phyloP scores from a whole-genome alignment of 371 early-diverging fungal genomes.

The Mucor irregularis region DNA sequence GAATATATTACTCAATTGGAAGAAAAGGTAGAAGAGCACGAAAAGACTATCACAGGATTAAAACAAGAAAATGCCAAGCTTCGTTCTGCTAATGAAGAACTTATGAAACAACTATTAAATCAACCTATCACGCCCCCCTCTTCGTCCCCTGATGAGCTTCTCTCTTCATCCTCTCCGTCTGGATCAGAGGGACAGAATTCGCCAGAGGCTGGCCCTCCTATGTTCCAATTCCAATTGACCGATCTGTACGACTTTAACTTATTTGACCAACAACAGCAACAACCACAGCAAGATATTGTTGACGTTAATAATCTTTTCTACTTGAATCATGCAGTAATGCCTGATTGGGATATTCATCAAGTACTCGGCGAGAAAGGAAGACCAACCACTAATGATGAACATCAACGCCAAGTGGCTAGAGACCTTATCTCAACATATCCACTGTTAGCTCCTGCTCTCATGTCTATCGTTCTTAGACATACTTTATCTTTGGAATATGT shows the following conservation, averaged over 20 bases:
- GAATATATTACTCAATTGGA: constrained; percentile 77
- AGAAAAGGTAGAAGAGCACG: constrained; percentile 36
- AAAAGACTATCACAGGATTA: constrained; percentile 15
- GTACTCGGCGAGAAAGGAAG: constrained; percentile 8
- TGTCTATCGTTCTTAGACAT: constrained; percentile 32
- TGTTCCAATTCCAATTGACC: constrained; percentile 16
- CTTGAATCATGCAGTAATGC: constrained; percentile 24
- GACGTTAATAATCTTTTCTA: constrained; percentile 13
- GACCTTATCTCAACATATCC: constrained; percentile 20
- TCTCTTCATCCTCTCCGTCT: background rate
- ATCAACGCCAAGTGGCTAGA: background rate
- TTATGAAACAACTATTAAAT: constrained; percentile 14
- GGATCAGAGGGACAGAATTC: constrained; percentile 21
- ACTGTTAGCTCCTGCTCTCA: constrained; percentile 32
- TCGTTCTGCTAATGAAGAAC: constrained; percentile 14
- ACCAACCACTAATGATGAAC: background rate
- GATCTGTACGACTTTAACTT: constrained; percentile 19
- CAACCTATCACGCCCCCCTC: constrained; percentile 60
- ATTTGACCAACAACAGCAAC: constrained; percentile 18
- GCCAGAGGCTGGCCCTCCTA: constrained; percentile 5
- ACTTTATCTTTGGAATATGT: constrained; percentile 27
- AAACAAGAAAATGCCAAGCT: constrained; percentile 22
- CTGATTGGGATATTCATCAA: constrained; percentile 23
- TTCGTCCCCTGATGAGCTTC: constrained; percentile 3
- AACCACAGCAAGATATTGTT: background rate